Base-by-base conservation (phyloP, 2,329 filamentous ascomycete species). In the Coniochaeta prunicola region DNA sequence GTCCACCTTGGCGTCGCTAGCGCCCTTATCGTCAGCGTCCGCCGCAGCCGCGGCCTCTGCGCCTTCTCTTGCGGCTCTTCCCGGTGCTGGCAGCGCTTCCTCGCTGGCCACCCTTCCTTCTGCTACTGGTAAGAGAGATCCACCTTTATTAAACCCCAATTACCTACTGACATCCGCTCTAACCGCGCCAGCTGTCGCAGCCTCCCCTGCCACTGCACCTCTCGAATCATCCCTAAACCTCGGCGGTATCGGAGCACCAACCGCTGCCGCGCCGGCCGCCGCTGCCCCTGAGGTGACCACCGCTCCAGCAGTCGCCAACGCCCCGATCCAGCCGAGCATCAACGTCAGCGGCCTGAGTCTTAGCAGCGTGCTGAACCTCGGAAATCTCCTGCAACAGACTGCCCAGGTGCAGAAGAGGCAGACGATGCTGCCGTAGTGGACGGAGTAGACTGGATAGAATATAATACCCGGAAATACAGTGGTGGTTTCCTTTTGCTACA, bases 301-400 rank as follows among this genome's bases (percentile, higher is more conserved):
- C 3, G 64, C 64, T 0, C 68, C 65, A 0, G 64, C 56, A 1
- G 64, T 69, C 4, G 66, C 66, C 40, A 66, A 63, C 55, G 67
- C 67, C 31, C 64, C 58, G 7, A 60, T 59, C 5, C 58, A 64
- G 50, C 63, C 69, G 4, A 65, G 63, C 1, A 72, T 78, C 59
- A 69, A 78, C 60, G 60, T 78, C 9, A 74, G 70, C 33, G 74
- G 73, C 9, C 59, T 79, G 59, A 71, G 68, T 7, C 67, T 81
- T 54, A 75, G 69, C 63, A 80, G 74, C 59, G 66, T 71, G 53
- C 66, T 81, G 45, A 70, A 76, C 56, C 67, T 81, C 12, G 79
- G 78, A 31, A 79, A 74, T 58, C 65, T 80, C 55, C 64, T 64
- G 26, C 58, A 64, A 61, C 64, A 65, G 61, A 70, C 69, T 8